A percentile compares a stretch with the other conserved stretches of the same genome.
Conservation (phyloP, 495 filamentous ascomycete species). For the Penicillium ucsense region DNA sequence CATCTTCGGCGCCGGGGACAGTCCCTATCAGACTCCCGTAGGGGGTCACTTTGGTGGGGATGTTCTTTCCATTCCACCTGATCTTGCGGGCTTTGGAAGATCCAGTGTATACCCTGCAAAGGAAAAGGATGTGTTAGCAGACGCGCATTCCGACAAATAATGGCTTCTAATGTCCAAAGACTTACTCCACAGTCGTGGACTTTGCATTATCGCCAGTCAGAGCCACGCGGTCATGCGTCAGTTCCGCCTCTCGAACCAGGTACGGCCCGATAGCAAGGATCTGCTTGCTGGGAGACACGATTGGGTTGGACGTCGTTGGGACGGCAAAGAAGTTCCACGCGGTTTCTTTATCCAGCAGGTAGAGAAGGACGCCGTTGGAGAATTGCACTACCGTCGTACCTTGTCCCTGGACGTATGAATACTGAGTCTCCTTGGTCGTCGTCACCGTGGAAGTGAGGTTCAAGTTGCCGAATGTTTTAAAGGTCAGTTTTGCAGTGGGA, state of each 20-base stretch:
- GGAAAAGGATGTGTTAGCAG: not conserved
- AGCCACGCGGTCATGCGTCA: slow-evolving; percentile 38
- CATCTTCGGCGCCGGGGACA: slow-evolving; percentile 33
- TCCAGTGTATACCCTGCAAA: slow-evolving; percentile 39
- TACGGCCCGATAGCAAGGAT: slow-evolving; percentile 55
- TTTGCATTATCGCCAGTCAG: slow-evolving; percentile 58
- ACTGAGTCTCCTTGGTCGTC: slow-evolving; percentile 39
- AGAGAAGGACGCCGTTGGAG: slow-evolving; percentile 41
- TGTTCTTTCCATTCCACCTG: slow-evolving; percentile 43
- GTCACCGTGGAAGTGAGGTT: slow-evolving; percentile 25
- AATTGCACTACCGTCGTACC: slow-evolving; percentile 40
- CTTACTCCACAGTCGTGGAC: slow-evolving; percentile 47
- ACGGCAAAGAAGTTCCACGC: slow-evolving; percentile 46
- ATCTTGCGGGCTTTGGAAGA: slow-evolving; percentile 32
- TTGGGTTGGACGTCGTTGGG: slow-evolving; percentile 24
- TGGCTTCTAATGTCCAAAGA: not conserved
- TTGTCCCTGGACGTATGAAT: slow-evolving; percentile 22
- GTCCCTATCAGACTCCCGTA: slow-evolving; percentile 41
- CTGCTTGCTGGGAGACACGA: slow-evolving; percentile 40
- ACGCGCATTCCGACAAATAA: not conserved
- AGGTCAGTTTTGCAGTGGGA: slow-evolving; percentile 21
- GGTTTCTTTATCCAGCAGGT: slow-evolving; percentile 35
- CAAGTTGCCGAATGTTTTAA: slow-evolving; percentile 37
- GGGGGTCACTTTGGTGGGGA: slow-evolving; percentile 26
- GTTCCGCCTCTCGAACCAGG: slow-evolving; percentile 48